These are phyloP conservation scores for Neonectria sp. DNA, from an alignment of 2,329 filamentous ascomycete genomes.

Conservation along the genomic window DNA sequence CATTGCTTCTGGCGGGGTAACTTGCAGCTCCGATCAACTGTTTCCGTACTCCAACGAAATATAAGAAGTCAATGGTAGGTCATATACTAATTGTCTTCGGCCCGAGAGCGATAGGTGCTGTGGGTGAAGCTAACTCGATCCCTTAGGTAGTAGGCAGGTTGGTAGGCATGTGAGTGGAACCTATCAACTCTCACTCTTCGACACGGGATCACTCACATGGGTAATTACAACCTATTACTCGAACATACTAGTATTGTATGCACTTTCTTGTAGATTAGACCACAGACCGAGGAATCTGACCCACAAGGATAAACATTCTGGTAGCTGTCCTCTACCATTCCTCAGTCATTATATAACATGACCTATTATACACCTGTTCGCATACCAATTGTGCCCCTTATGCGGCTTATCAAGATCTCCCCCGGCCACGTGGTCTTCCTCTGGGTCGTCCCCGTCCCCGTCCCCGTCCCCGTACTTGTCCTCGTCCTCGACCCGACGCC, in stretches of 20 bases:
- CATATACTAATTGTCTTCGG: neutral
- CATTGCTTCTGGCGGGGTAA: neutral
- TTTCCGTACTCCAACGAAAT: neutral
- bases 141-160: too few species aligned
- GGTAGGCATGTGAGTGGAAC: neutral
- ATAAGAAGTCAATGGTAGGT: neutral
- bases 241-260: too few species aligned
- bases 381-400: neutral
- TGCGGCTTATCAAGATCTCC: neutral
- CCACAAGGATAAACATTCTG: neutral
- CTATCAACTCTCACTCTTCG: neutral
- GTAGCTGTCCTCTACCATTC: neutral
- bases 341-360: neutral
- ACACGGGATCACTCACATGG: neutral
- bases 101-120: neutral
- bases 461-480: slow-evolving; percentile 34
- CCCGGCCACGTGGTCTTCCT: slow-evolving; percentile 30
- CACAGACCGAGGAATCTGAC: neutral
- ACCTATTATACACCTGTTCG: neutral
- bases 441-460: slow-evolving; percentile 32
- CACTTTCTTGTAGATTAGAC: neutral
- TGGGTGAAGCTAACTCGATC: neutral
- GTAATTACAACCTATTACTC: too few species aligned
- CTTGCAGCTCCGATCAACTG: neutral
- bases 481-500: slow-evolving; percentile 38